Evolutionary conservation across 345 rosid genomes (phyloP).

Genomic region (Murraya koenigii): DNA sequence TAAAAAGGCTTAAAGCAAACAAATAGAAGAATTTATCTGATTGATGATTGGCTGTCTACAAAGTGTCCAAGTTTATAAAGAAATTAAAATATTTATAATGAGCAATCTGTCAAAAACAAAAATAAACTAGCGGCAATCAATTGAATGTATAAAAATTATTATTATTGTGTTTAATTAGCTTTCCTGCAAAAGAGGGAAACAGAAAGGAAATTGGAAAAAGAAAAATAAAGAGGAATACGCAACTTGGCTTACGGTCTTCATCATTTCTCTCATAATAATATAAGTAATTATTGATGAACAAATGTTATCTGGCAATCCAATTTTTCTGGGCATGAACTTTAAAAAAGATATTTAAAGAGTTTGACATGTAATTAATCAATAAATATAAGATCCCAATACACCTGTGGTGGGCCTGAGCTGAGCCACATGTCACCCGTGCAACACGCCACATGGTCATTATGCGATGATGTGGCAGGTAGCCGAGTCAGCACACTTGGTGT

Average conservation of each 20-base stretch:
- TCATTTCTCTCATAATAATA: neutral
- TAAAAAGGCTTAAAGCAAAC: too few relatives aligned
- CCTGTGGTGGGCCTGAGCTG: neutral
- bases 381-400: neutral
- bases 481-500: neutral
- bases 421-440: neutral
- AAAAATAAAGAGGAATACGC: neutral
- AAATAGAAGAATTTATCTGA: neutral
- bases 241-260: neutral
- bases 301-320: conserved; percentile 8
- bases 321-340: neutral
- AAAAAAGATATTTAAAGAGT: neutral
- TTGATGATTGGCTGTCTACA: neutral
- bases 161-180: neutral
- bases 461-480: neutral
- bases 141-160: too few relatives aligned
- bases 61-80: too few relatives aligned
- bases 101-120: neutral
- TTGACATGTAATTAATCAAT: neutral
- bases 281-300: neutral
- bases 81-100: neutral
- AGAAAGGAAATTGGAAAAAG: neutral
- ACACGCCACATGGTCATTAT: neutral
- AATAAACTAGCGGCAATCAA: neutral
- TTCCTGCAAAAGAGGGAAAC: neutral